Base-by-base conservation (phyloP, 192 early-diverging fungal species). In the Coemansia sp. region DNA sequence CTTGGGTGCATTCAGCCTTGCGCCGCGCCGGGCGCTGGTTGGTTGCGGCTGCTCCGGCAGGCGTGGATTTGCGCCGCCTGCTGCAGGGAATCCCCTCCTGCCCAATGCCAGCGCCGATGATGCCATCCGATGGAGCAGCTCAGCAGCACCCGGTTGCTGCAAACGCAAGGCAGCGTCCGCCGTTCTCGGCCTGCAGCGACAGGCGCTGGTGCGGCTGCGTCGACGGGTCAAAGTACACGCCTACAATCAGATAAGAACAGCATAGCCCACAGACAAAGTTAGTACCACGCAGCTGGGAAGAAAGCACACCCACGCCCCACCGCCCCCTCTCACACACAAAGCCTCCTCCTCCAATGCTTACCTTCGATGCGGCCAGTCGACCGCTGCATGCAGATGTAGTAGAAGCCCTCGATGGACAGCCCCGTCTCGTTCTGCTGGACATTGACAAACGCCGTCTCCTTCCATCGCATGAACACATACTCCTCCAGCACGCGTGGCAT, bases 401-500 rank as follows among this genome's bases (percentile, higher is more conserved):
- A 89, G 52, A 89, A 89, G 20, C 87, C 87, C 31, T 83, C 82
- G 66, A 89, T 89, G 57, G 86, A 86, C 61, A 89, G 68, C 31
- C 84, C 81, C 15, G 74, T 79, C n/a, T 85, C 83, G 59, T 72
- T 75, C 29, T 83, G 77, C 30, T 72, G 64, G 18, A 71, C 53
- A 48, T 87, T 83, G 51, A 87, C 77, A 81, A 89, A 87, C 62
- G 79, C 76, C 48, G 62, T 77, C 56, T 89, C 86, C 71, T 89
- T 89, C 87, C 87, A 89, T 20, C 87, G 85, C 87, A 89, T 89
- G 55, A 87, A 85, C n/a, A 89, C 82, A 58, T 84, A 86, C 37
- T 89, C 86, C 61, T 89, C 74, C 20, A 80, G 69, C 26, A 85
- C 56, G 58, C 79, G 69, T 25, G 81, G 78, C 58, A 82, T 77